phyloP scores from a whole-genome alignment of 2,329 filamentous ascomycete species.

The Neopestalotiopsis sp. region DNA sequence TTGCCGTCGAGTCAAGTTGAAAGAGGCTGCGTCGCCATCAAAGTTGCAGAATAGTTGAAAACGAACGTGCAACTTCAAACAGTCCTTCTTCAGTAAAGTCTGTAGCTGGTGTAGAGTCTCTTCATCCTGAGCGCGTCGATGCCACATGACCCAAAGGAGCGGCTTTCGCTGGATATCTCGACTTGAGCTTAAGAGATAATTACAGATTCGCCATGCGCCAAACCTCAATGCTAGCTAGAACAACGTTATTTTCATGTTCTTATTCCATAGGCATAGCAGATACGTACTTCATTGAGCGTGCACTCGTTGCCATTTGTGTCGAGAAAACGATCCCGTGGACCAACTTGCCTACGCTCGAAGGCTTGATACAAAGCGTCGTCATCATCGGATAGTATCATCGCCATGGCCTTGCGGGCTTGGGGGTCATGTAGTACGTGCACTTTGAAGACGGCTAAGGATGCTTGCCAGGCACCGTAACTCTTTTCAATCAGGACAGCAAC shows the following conservation, averaged over 20 bases:
- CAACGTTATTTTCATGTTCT: not conserved
- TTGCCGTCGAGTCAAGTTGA: not conserved
- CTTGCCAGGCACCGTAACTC: not conserved
- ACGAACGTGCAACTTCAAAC: not conserved
- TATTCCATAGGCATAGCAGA: not conserved
- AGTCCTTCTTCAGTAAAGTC: not conserved
- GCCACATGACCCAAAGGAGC: not conserved
- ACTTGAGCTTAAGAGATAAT: not conserved
- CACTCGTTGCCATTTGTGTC: not conserved
- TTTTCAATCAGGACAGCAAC: not conserved
- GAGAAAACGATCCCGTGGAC: not conserved
- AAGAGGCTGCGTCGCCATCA: not conserved
- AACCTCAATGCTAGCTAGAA: not conserved
- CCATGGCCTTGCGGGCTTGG: not conserved
- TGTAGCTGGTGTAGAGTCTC: not conserved
- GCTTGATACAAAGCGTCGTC: not conserved
- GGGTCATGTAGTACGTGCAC: not conserved
- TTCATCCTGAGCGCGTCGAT: not conserved
- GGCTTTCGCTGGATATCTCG: not conserved
- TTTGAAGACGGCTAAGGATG: not conserved
- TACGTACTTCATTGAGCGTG: not conserved
- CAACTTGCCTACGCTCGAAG: not conserved
- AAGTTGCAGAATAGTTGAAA: not conserved
- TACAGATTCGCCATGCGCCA: not conserved
- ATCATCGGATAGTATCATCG: not conserved